These are phyloP conservation scores for Passiflora organensis DNA, from an alignment of 345 rosid species.

Conservation along the genomic window DNA sequence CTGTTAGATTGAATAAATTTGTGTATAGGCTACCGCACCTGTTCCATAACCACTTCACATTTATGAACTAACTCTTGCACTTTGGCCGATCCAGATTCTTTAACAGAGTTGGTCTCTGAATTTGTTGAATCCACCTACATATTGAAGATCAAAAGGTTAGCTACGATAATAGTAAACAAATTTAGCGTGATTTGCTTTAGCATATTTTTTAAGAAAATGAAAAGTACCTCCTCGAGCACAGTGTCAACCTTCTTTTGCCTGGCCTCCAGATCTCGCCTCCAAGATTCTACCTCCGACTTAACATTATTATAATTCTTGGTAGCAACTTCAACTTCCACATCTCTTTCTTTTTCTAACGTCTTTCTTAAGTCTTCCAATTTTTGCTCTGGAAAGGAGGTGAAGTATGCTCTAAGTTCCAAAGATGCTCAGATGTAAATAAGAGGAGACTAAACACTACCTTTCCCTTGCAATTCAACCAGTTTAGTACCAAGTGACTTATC, in stretches of 20 bases:
- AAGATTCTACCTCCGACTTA: conserved; percentile 56
- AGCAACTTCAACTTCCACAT: conserved; percentile 47
- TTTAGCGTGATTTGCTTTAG: neutral
- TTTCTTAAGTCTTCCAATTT: conserved; percentile 48
- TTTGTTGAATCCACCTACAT: conserved; percentile 65
- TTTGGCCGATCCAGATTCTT: conserved; percentile 58
- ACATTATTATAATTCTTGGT: conserved; percentile 38
- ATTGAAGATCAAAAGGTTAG: conserved; percentile 9
- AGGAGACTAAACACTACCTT: conserved; percentile 40
- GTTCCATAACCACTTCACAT: conserved; percentile 58
- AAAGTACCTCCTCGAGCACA: conserved; percentile 56
- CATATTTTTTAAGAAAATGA: neutral
- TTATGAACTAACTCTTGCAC: conserved; percentile 42
- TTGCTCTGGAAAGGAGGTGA: conserved; percentile 39
- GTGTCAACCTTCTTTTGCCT: conserved; percentile 73
- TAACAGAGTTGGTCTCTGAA: conserved; percentile 42
- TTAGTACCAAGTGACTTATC: conserved; percentile 74
- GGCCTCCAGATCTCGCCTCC: conserved; percentile 55
- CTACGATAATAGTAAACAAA: neutral
- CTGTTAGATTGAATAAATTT: neutral
- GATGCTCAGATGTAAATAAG: conserved; percentile 7
- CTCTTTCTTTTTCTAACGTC: conserved; percentile 57
- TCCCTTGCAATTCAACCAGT: conserved; percentile 58
- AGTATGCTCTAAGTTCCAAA: conserved; percentile 1
- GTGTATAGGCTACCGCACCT: conserved; percentile 39